Base-by-base conservation (phyloP, 2,329 filamentous ascomycete species). In the Colletotrichum sojae region DNA sequence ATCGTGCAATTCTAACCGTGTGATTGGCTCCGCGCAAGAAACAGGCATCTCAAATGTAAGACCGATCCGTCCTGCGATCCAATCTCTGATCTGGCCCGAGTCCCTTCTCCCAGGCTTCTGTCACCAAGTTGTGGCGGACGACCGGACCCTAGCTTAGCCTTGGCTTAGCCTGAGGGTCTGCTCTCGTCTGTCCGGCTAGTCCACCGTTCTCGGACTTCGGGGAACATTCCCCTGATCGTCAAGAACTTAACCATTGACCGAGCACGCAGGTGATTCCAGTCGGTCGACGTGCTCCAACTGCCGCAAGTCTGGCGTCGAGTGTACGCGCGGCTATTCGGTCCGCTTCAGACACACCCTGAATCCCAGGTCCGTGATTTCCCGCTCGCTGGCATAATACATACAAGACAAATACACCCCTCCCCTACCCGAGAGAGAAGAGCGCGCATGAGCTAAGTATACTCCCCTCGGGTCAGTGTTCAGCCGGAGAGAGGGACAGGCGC, bases 271-370 rank as follows among this genome's bases (percentile, higher is more conserved):
- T 65, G 57, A 66, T 53, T 56, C 62, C 10, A 60, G 39, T 18
- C 56, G 62, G 6, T 61, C 62, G 16, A 60, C 67, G 2, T 77
- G 76, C 46, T 67, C 74, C 25, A 77, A 75, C 57, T 77, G 76
- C 16, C 75, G 67, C 27, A 76, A 74, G 20, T 74, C 69, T 20
- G 73, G 72, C 6, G 64, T 70, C 8, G 75, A 77, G 10, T 77
- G 76, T n/a, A 54, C 75, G 22, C 74, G 76, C 31, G 75, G 75
- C 9, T 74, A 73, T 31, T 74, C 71, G 25, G 74, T 77, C 5
- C 74, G 75, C 18, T 77, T 77, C 20, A 74, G 76, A 1, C 76
- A 77, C 70, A 73, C 71, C 2, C 36, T 76, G 46, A 77, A 77
- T 36, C 75, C 76, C 49, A 77, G 75, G 10, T 74, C 71, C 25